phyloP scores from a whole-genome alignment of 805 yeast species.

The Saturnispora bothae region DNA sequence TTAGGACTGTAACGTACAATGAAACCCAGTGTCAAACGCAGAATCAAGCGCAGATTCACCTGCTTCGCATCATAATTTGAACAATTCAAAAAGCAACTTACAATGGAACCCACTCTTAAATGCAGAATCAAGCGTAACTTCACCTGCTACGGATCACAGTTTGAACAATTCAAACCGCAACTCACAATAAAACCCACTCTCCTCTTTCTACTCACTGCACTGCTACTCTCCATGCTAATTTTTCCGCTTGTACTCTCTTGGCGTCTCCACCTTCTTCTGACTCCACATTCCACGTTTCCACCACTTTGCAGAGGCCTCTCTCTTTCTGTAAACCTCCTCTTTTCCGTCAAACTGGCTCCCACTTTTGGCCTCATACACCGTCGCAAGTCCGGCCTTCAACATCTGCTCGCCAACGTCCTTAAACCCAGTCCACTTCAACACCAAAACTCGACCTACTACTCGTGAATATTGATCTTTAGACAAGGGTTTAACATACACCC shows the following conservation, averaged over 20 bases:
- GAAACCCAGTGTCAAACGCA: too few relatives aligned
- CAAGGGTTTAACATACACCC: constrained; percentile 67
- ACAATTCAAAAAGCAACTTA: too few relatives aligned
- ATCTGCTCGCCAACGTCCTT: constrained; percentile 81
- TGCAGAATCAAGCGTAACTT: too few relatives aligned
- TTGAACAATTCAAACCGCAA: too few relatives aligned
- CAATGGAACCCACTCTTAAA: too few relatives aligned
- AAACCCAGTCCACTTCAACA: constrained; percentile 54
- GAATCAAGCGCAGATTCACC: too few relatives aligned
- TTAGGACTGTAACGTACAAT: too few relatives aligned
- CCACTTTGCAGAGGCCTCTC: constrained; percentile 51
- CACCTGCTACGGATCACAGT: too few relatives aligned
- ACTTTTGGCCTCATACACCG: constrained; percentile 73
- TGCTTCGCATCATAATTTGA: too few relatives aligned
- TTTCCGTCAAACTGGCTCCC: constrained; percentile 83
- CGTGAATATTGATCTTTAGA: constrained; percentile 82
- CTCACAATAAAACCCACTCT: too few relatives aligned
- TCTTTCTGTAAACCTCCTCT: constrained; percentile 45
- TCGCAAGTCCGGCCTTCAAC: constrained; percentile 73
- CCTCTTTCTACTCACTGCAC: too few relatives aligned
- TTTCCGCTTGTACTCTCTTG: constrained; percentile 77
- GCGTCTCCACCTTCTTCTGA: constrained; percentile 41
- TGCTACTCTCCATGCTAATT: too few relatives aligned
- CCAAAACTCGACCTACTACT: constrained; percentile 66
- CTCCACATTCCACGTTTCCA: constrained; percentile 64